Conservation (phyloP, 2,329 filamentous ascomycete genomes). For the Botrytis hyacinthi region DNA sequence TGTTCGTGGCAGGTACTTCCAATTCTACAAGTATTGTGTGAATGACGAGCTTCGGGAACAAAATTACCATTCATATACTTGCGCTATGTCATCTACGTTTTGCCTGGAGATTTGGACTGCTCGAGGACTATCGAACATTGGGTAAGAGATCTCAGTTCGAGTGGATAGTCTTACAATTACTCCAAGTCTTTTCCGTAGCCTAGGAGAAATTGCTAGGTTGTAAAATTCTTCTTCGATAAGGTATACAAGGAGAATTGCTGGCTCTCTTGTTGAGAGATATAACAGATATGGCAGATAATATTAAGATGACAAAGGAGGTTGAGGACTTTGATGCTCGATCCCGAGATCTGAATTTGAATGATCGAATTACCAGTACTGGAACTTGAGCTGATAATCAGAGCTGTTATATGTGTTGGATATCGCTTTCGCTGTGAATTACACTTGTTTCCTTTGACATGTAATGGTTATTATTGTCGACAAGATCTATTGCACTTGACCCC, state of each 20-base stretch:
- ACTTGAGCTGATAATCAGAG: too few species aligned
- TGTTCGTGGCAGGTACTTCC: accelerated
- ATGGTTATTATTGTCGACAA: neutral
- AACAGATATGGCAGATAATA: too few species aligned
- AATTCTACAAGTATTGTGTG: accelerated
- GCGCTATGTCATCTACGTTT: neutral
- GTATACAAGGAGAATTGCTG: neutral
- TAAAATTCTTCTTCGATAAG: neutral
- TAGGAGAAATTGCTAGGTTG: neutral
- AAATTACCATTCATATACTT: neutral
- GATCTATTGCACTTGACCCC: neutral
- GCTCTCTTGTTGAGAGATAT: neutral
- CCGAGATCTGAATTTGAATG: neutral
- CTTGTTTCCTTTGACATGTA: neutral
- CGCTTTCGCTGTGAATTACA: neutral
- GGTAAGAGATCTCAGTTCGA: neutral
- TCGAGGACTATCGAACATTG: neutral
- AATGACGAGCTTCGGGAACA: neutral
- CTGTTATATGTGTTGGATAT: neutral
- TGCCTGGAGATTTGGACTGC: neutral
- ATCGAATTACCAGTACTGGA: neutral
- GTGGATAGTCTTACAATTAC: neutral
- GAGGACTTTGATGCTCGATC: neutral
- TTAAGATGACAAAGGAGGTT: neutral
- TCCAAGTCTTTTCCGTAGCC: neutral